Evolutionary conservation across 2,329 filamentous ascomycete genomes (phyloP), one percentile per base, ranked within the genome.

Genomic region (Pseudogymnoascus sp.): DNA sequence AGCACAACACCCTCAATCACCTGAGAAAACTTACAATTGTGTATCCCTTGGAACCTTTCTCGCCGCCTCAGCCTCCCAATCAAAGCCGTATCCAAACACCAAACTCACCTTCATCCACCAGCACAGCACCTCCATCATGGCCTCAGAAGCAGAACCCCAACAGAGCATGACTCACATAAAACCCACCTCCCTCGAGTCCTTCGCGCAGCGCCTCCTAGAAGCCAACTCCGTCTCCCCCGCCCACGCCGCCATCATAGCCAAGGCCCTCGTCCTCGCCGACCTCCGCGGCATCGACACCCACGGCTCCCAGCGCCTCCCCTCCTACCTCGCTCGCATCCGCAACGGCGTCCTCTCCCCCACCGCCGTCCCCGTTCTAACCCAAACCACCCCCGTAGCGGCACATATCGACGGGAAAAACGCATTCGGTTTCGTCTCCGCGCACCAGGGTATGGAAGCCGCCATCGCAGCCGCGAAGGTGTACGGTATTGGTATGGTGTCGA

Each of bases 221-320:
- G 85, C 78, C 27, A 85, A 90, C 68, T 83, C 83, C 2, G 86
- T 90, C 0, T 74, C 85, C 0, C 62, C 73, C 0, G 71, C 78
- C 2, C 82, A 89, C 66, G 88, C 90, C 13, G 66, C 74, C 3
- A 84, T 85, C 36, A 76, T 92, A 10, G 85, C 89, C n/a, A 75
- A 77, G 64, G 89, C 86, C 65, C 83, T 93, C 1, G 80, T 92
- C 1, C 83, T 84, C 36, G 90, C 90, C 10, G 90, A 93, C 68
- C 81, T 93, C 0, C 85, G 90, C 41, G 90, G 89, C 59, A 86
- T 92, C 27, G 90, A 93, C 70, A 91, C 88, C 0, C 90, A 93
- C 71, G 90, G 87, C 64, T 84, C 89, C 72, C 91, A 90, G 72
- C 84, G 90, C 5, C 85, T 93, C 41, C 89, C 89, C 1, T 90